Conservation (phyloP, 805 yeast species). For the Scheffersomyces amazonensis region DNA sequence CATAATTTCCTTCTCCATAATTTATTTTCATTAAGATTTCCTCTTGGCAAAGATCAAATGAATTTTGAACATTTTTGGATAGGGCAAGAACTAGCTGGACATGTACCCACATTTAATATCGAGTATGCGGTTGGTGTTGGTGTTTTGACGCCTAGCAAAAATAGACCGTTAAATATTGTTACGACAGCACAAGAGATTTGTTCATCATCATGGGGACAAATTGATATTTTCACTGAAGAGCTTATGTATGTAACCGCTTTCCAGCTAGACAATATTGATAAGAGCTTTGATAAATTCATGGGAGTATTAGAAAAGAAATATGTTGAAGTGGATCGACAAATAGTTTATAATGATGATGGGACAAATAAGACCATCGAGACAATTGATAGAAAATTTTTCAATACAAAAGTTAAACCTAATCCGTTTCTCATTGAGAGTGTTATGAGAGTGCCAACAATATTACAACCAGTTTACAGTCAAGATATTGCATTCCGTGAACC, state of each 20-base stretch:
- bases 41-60: constrained; percentile 5
- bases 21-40: constrained; percentile 16
- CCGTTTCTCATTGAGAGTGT: constrained; percentile 21
- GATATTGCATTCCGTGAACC: constrained; percentile 20
- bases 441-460: constrained; percentile 22
- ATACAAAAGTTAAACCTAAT: constrained; percentile 12
- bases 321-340: not conserved
- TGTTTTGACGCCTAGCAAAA: constrained; percentile 24
- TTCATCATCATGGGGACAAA: constrained; percentile 37
- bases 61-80: constrained; percentile 30
- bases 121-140: constrained; percentile 28
- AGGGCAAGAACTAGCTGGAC: constrained; percentile 28
- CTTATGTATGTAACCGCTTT: constrained; percentile 31
- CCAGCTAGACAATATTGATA: constrained; percentile 17
- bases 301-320: constrained; percentile 2
- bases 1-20: constrained; percentile 22
- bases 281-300: not conserved
- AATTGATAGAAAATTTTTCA: constrained; percentile 2
- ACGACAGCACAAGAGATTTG: constrained; percentile 29
- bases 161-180: constrained; percentile 13
- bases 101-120: constrained; percentile 17
- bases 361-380: constrained; percentile 1
- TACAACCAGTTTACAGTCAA: constrained; percentile 8
- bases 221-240: constrained; percentile 11
- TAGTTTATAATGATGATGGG: constrained; percentile 1